Conservation (phyloP, 345 rosid species). For the Citrus cavaleriei region DNA sequence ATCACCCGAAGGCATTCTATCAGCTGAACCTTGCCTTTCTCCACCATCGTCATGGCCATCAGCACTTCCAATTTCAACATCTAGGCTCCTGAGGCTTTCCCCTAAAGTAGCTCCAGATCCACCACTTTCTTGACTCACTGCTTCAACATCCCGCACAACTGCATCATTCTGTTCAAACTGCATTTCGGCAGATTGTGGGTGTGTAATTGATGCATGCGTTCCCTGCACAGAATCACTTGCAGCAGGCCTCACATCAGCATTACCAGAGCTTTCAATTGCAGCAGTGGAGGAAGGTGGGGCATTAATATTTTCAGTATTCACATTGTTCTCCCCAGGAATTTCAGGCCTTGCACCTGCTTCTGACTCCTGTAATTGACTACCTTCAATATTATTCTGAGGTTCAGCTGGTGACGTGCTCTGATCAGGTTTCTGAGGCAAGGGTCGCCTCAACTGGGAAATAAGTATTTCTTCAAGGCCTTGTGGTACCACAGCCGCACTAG, state of each 20-base stretch:
- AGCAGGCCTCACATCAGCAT: conserved; percentile 42
- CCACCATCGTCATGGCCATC: conserved; percentile 98
- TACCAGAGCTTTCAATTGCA: conserved; percentile 39
- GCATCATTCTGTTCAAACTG: conserved; percentile 89
- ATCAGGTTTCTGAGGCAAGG: conserved; percentile 59
- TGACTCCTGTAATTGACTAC: conserved; percentile 38
- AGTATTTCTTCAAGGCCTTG: conserved; percentile 92
- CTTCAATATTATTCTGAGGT: conserved; percentile 45
- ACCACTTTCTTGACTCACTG: conserved; percentile 95
- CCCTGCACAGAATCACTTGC: conserved; percentile 41
- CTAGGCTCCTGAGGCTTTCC: conserved; percentile 94
- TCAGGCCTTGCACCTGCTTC: conserved; percentile 42
- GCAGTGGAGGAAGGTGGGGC: conserved; percentile 38
- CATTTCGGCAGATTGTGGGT: conserved; percentile 71
- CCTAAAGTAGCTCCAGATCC: conserved; percentile 96
- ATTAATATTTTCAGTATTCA: conserved; percentile 38
- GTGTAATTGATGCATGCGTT: conserved; percentile 32
- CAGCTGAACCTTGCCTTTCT: conserved; percentile 77
- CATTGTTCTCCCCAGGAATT: conserved; percentile 45
- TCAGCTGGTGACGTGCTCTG: conserved; percentile 43
- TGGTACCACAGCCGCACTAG: conserved; percentile 68
- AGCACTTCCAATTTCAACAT: conserved; percentile 98
- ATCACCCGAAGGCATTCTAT: conserved; percentile 50
- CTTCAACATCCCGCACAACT: conserved; percentile 81
- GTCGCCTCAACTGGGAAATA: conserved; percentile 79